These are phyloP conservation scores for Pichia sp. DNA, from an alignment of 1,139 yeast genomes.

Conservation along the genomic window DNA sequence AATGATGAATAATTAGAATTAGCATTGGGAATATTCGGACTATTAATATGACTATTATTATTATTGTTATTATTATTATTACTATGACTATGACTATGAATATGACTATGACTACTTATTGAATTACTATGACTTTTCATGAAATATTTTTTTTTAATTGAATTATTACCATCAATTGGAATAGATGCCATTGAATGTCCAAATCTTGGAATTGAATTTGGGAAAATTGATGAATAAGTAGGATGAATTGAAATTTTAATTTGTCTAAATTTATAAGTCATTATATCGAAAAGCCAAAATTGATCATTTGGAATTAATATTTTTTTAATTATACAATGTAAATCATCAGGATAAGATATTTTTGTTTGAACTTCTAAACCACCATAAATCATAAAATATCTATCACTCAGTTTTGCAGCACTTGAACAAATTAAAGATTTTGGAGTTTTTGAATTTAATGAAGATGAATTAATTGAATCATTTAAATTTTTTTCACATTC, in stretches of 20 bases:
- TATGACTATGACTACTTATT: not conserved
- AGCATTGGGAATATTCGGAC: not conserved
- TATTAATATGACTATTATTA: not conserved
- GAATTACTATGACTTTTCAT: conserved; percentile 13
- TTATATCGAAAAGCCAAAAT: conserved; percentile 38
- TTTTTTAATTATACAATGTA: conserved; percentile 31
- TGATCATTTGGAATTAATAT: conserved; percentile 33
- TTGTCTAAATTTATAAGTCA: conserved; percentile 33
- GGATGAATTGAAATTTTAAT: conserved; percentile 37
- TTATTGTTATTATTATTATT: too few relatives aligned
- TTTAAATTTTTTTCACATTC: not conserved
- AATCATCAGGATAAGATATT: conserved; percentile 25
- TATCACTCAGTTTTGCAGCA: conserved; percentile 33
- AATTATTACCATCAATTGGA: conserved; percentile 21
- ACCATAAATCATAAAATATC: conserved; percentile 40
- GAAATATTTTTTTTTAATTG: not conserved
- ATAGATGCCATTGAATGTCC: conserved; percentile 37
- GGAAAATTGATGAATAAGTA: conserved; percentile 31
- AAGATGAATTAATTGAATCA: conserved; percentile 6
- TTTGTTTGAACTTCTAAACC: conserved; percentile 38
- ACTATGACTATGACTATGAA: not conserved
- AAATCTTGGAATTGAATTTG: conserved; percentile 40
- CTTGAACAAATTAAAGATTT: conserved; percentile 37
- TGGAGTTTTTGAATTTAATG: conserved; percentile 24
- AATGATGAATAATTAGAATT: not conserved